A percentile compares a stretch with the other conserved stretches of the same genome.
These are phyloP conservation scores for Chenopodium formosanum DNA, from an alignment of 148 eudicot species.

Conservation along the genomic window DNA sequence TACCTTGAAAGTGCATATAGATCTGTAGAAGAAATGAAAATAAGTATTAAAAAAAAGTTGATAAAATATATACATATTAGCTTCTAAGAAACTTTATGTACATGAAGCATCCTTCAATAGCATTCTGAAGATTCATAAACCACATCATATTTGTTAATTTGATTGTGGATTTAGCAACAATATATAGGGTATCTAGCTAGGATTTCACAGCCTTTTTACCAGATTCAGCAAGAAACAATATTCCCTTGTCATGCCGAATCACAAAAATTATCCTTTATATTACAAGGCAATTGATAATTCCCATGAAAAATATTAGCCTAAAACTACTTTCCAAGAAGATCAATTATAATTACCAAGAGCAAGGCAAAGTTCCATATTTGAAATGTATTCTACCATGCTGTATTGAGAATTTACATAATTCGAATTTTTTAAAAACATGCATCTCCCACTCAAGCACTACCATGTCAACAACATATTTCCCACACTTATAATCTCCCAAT, in stretches of 20 bases:
- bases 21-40: constrained; percentile 46
- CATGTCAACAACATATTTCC: not conserved
- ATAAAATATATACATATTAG: not conserved
- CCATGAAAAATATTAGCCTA: not conserved
- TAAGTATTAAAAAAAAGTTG: no score
- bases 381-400: not conserved
- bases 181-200: not conserved
- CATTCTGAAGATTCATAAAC: no score
- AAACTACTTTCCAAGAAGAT: not conserved
- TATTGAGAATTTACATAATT: no score
- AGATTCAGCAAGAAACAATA: not conserved
- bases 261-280: not conserved
- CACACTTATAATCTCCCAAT: not conserved
- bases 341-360: not conserved
- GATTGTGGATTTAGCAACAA: not conserved
- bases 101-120: not conserved
- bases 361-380: not conserved
- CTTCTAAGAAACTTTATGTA: not conserved
- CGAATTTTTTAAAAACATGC: no score
- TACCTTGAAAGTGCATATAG: constrained; percentile 79
- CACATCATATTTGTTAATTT: not conserved
- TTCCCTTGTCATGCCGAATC: not conserved
- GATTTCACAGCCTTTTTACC: not conserved
- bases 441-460: not conserved
- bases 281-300: not conserved